These are phyloP conservation scores for Aspergillus affinis DNA, from an alignment of 495 filamentous ascomycete species.

Conservation along the genomic window DNA sequence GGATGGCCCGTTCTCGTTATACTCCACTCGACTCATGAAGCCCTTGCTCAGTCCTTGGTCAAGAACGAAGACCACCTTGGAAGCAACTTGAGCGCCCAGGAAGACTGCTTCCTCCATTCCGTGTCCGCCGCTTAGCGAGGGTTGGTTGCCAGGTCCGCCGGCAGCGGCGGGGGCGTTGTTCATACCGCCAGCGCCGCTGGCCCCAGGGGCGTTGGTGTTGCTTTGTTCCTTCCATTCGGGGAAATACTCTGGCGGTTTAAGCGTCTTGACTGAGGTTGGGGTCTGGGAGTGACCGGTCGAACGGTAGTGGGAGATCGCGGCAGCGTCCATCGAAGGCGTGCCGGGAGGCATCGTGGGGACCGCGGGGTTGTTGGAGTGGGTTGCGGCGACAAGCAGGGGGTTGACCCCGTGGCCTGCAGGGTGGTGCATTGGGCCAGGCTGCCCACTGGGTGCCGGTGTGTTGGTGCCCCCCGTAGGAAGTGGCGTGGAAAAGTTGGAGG, in stretches of 20 bases:
- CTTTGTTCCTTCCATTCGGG: slow-evolving; percentile 89
- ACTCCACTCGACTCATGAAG: slow-evolving; percentile 71
- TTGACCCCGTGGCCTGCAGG: slow-evolving; percentile 68
- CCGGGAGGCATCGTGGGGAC: slow-evolving; percentile 32
- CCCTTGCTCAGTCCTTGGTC: slow-evolving; percentile 70
- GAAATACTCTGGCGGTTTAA: slow-evolving; percentile 82
- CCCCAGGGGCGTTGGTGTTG: slow-evolving; percentile 38
- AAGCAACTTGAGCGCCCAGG: slow-evolving; percentile 76
- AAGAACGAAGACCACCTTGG: slow-evolving; percentile 70
- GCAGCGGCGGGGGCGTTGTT: slow-evolving; percentile 7
- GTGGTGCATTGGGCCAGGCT: slow-evolving; percentile 42
- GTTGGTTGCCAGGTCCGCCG: slow-evolving; percentile 21
- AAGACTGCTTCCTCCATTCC: slow-evolving; percentile 72
- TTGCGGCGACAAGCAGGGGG: slow-evolving; percentile 89
- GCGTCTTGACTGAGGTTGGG: slow-evolving; percentile 78
- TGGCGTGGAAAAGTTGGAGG: slow-evolving; percentile 86
- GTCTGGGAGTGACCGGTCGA: slow-evolving; percentile 85
- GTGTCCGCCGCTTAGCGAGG: slow-evolving; percentile 29
- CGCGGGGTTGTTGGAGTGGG: slow-evolving; percentile 63
- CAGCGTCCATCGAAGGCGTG: slow-evolving; percentile 41
- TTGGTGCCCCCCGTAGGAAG: slow-evolving; percentile 88
- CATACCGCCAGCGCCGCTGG: slow-evolving; percentile 23
- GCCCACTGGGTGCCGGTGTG: slow-evolving; percentile 71
- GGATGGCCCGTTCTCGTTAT: slow-evolving; percentile 73
- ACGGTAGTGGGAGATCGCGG: slow-evolving; percentile 39